Conservation (phyloP, 2,329 filamentous ascomycete genomes). For the Rhytidhysteron rufulum region DNA sequence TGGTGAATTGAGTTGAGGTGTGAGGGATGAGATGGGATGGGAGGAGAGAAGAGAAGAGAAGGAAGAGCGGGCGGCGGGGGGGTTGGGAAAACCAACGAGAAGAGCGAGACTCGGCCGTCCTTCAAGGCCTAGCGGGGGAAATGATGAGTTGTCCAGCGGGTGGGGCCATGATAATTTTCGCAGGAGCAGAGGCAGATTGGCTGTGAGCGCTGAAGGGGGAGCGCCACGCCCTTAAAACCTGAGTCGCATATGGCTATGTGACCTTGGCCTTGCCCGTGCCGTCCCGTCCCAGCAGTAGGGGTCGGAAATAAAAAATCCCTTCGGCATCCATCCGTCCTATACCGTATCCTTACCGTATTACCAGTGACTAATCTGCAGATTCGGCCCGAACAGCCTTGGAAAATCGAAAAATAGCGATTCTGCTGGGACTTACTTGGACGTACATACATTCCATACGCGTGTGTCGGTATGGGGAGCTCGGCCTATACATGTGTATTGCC, state of each 20-base stretch:
- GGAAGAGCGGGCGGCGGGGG: slow-evolving; percentile 14
- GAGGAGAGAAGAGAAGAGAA: slow-evolving; percentile 23
- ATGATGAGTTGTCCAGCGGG: slow-evolving; percentile 36
- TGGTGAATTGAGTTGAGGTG: too few relatives aligned
- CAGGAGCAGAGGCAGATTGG: slow-evolving; percentile 28
- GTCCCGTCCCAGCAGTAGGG: too few relatives aligned
- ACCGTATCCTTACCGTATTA: too few relatives aligned
- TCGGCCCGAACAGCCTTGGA: too few relatives aligned
- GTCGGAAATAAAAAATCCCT: too few relatives aligned
- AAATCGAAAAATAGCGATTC: too few relatives aligned
- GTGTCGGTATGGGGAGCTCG: slow-evolving; percentile 11
- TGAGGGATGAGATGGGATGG: slow-evolving; percentile 7
- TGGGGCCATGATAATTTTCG: slow-evolving; percentile 28
- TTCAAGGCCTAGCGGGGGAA: slow-evolving; percentile 17
- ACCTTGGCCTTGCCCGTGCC: slow-evolving; percentile 11
- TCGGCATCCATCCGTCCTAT: too few relatives aligned
- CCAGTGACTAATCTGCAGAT: too few relatives aligned
- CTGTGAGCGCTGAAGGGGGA: slow-evolving; percentile 21
- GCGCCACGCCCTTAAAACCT: slow-evolving; percentile 32
- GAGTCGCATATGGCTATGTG: slow-evolving; percentile 10
- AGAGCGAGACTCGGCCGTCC: slow-evolving; percentile 27
- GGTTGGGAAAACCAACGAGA: slow-evolving; percentile 20
- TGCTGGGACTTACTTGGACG: too few relatives aligned
- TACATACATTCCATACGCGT: slow-evolving; percentile 5
- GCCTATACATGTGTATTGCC: slow-evolving; percentile 16